Conservation (phyloP, 371 early-diverging fungal genomes). For the Rhizomucor miehei region DNA sequence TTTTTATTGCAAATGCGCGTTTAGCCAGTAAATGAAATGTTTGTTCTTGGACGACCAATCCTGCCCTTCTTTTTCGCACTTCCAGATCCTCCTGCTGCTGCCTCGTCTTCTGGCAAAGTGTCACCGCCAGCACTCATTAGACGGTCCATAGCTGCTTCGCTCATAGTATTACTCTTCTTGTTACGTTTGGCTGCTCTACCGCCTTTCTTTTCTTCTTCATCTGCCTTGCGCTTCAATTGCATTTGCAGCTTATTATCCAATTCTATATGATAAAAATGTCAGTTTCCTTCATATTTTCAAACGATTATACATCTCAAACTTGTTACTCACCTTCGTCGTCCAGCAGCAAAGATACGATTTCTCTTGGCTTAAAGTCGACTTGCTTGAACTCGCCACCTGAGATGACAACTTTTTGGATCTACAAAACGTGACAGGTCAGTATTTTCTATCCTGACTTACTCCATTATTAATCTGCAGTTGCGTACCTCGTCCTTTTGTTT, state of each 20-base stretch:
- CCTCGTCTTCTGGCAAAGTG: slow-evolving; percentile 26
- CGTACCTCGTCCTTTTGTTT: slow-evolving; percentile 86
- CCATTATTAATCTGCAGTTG: neutral
- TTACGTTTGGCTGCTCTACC: slow-evolving; percentile 34
- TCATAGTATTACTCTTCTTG: slow-evolving; percentile 30
- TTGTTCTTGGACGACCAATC: slow-evolving; percentile 46
- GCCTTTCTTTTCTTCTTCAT: slow-evolving; percentile 51
- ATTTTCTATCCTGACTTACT: neutral
- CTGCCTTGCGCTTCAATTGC: slow-evolving; percentile 60
- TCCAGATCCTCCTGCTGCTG: slow-evolving; percentile 10
- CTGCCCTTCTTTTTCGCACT: slow-evolving; percentile 26
- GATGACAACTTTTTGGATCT: slow-evolving; percentile 96
- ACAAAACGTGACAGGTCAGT: neutral
- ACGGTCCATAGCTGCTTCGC: slow-evolving; percentile 29
- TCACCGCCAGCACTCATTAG: slow-evolving; percentile 41
- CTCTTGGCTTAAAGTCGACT: slow-evolving; percentile 82
- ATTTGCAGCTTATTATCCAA: slow-evolving; percentile 56
- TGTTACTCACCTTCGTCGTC: slow-evolving; percentile 64
- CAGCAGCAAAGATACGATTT: slow-evolving; percentile 82
- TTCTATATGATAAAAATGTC: slow-evolving; percentile 21
- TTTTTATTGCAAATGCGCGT: neutral
- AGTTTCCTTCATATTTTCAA: neutral
- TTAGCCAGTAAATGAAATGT: slow-evolving; percentile 36
- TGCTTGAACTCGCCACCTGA: slow-evolving; percentile 88
- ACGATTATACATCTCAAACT: neutral